Evolutionary conservation across 2,329 filamentous ascomycete genomes (phyloP), one percentile per base, ranked within the genome.

Genomic region (Sphaceloma murrayae): DNA sequence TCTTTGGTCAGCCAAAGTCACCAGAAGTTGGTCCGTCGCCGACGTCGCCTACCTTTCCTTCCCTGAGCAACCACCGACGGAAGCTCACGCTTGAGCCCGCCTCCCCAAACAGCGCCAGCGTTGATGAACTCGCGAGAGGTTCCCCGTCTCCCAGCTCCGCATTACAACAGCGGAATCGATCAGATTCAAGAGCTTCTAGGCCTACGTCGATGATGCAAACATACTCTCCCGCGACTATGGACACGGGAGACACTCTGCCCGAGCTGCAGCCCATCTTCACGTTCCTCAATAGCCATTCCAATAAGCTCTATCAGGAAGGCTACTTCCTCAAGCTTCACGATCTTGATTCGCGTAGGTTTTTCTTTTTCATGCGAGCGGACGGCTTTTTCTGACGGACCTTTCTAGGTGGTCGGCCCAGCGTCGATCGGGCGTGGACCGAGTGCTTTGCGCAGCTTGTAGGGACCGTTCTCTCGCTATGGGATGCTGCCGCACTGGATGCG

Each of bases 301-400:
- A 95, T 64, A 96, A 96, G 67, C 70, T 96, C 46, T 98, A 96
- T 62, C 88, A 95, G 55, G 91, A 98, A 66, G 91, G 91, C 27
- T 98, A 96, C 59, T 96, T 98, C 54, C 67, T 98, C 54, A 98
- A 96, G 66, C 70, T 98, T 38, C 89, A 95, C 62, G 91, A 98
- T 63, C 79, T 94, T 54, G 93, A 96, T 58, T 81, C 79, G 45
- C 80, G 88, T 94, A 75, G 55, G 85, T 76, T 47, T 24, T 27
- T 18, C 3, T 8, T 5, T 5, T 19, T 4, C 17, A 29, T n/a
- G n/a, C n/a, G n/a, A n/a, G n/a, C n/a, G n/a, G n/a, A n/a, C n/a
- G n/a, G n/a, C n/a, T n/a, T n/a, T n/a, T n/a, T n/a, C n/a, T n/a
- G n/a, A n/a, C 48, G 45, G 30, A 48, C 34, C 34, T 45, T 47